These are phyloP conservation scores for Mallotus repandus DNA, from an alignment of 441 rosid genomes.

Conservation along the genomic window DNA sequence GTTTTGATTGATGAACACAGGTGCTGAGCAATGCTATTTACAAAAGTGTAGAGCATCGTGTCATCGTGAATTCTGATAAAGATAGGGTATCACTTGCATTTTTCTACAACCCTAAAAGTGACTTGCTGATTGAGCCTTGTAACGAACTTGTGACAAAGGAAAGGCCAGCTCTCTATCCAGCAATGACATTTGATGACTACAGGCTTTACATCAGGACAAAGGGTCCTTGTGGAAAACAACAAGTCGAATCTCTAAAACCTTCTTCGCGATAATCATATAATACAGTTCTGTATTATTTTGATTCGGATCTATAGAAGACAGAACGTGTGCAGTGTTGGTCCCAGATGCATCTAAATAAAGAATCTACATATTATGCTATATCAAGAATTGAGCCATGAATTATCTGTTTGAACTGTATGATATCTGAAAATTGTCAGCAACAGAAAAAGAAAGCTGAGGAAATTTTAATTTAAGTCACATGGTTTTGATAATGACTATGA, in stretches of 20 bases:
- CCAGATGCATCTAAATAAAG: neutral
- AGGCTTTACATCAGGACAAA: constrained; percentile 63
- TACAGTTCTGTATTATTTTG: too few species aligned
- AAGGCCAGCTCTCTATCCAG: constrained; percentile 55
- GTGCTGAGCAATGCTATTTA: constrained; percentile 77
- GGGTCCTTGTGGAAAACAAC: constrained; percentile 78
- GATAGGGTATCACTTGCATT: constrained; percentile 87
- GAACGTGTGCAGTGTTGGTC: neutral
- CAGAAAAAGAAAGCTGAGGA: too few species aligned
- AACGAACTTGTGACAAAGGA: constrained; percentile 57
- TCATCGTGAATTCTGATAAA: constrained; percentile 61
- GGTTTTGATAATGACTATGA: too few species aligned
- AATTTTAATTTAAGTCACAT: too few species aligned
- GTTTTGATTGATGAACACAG: constrained; percentile 22
- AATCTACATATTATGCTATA: neutral
- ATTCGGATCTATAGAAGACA: neutral
- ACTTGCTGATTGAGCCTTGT: constrained; percentile 59
- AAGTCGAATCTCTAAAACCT: constrained; percentile 59
- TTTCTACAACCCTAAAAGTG: constrained; percentile 87
- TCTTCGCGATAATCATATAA: neutral
- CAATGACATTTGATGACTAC: constrained; percentile 79
- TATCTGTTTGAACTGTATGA: neutral
- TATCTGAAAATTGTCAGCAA: neutral
- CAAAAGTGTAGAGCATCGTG: constrained; percentile 93
- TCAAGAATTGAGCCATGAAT: neutral